A percentile compares a stretch with the other conserved stretches of the same genome.
These are phyloP conservation scores for Cephalotrichum gorgonifer DNA, from an alignment of 2,329 filamentous ascomycete genomes.

Conservation along the genomic window DNA sequence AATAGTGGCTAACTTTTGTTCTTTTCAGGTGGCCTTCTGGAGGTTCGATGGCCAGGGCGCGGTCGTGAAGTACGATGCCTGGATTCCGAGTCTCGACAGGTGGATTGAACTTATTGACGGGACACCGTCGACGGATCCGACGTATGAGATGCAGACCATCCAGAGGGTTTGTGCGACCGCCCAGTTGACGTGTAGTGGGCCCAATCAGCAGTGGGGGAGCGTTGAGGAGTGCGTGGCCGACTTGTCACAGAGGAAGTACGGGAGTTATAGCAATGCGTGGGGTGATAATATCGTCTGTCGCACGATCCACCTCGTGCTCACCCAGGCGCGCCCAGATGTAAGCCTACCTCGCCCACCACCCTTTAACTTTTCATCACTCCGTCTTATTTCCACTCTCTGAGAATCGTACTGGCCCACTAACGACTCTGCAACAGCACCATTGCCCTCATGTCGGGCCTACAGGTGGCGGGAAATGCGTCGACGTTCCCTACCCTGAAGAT, in stretches of 20 bases:
- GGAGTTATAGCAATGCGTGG: slow-evolving; percentile 29
- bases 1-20: background rate
- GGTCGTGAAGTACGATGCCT: slow-evolving; percentile 30
- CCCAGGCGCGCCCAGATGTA: slow-evolving; percentile 16
- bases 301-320: slow-evolving; percentile 27
- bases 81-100: slow-evolving; percentile 27
- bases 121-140: slow-evolving; percentile 15
- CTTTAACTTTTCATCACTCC: slow-evolving; percentile 1
- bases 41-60: slow-evolving; percentile 30
- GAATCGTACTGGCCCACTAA: background rate
- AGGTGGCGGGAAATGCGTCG: slow-evolving; percentile 18
- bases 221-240: slow-evolving; percentile 19
- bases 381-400: no score
- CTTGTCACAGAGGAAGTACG: slow-evolving; percentile 22
- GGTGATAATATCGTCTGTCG: slow-evolving; percentile 32
- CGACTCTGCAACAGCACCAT: slow-evolving; percentile 11
- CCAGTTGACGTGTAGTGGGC: slow-evolving; percentile 22
- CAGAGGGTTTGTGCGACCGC: slow-evolving; percentile 21
- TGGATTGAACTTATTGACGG: slow-evolving; percentile 21
- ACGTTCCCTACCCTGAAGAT: slow-evolving; percentile 11
- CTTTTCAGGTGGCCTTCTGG: slow-evolving; percentile 30
- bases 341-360: no score
- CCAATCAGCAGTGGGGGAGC: slow-evolving; percentile 23
- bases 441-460: slow-evolving; percentile 18
- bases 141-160: slow-evolving; percentile 17